Conservation (phyloP, 2,329 filamentous ascomycete genomes). For the Neofusicoccum kwambonambiense region DNA sequence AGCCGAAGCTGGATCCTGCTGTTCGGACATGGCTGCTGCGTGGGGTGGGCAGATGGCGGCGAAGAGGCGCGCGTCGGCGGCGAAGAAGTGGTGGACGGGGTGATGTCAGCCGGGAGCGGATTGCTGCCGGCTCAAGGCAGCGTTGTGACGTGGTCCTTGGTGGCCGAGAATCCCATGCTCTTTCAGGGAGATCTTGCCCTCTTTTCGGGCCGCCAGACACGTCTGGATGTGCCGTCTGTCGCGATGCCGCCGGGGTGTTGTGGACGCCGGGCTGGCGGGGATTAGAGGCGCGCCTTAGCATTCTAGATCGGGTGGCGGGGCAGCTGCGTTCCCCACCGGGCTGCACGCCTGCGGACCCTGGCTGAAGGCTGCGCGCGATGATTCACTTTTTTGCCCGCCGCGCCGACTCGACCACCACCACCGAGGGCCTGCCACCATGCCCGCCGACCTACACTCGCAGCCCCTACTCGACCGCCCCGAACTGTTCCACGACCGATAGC, state of each 20-base stretch:
- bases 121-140: neutral
- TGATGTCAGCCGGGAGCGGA: neutral
- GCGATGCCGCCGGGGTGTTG: too few species aligned
- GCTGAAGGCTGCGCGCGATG: neutral
- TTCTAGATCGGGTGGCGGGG: slow-evolving; percentile 9
- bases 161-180: neutral
- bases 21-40: neutral
- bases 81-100: neutral
- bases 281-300: neutral
- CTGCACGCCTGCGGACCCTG: neutral
- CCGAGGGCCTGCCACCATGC: neutral
- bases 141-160: neutral
- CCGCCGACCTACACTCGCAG: neutral
- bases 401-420: neutral
- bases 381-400: slow-evolving; percentile 15
- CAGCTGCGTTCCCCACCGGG: slow-evolving; percentile 10
- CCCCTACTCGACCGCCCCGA: neutral
- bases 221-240: neutral
- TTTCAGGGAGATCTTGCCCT: neutral
- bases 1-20: neutral
- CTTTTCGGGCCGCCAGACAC: neutral
- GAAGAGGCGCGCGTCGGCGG: neutral
- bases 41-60: neutral
- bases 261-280: too few species aligned
- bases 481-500: neutral